phyloP scores from a whole-genome alignment of 2,329 filamentous ascomycete genomes.

The Tothia fuscella region DNA sequence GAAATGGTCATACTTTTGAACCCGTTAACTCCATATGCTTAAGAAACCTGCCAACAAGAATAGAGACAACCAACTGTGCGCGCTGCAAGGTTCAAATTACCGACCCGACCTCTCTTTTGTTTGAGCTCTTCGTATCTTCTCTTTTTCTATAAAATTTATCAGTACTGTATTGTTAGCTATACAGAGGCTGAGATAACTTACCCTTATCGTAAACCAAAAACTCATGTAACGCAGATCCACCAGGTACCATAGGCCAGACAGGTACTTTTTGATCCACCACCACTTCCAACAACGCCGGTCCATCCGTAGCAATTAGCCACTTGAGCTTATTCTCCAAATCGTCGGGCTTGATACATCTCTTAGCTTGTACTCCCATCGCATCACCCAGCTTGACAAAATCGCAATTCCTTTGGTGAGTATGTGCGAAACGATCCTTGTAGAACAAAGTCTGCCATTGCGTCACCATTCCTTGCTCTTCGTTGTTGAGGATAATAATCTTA shows the following conservation, averaged over 20 bases:
- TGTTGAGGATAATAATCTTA: slow-evolving; percentile 91
- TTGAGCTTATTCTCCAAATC: slow-evolving; percentile 67
- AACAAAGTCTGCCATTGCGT: slow-evolving; percentile 98
- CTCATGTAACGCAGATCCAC: slow-evolving; percentile 76
- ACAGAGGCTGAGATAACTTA: slow-evolving; percentile 32
- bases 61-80: too few relatives aligned
- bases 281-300: slow-evolving; percentile 87
- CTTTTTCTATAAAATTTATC: slow-evolving; percentile 18
- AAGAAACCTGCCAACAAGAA: too few relatives aligned
- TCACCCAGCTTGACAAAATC: slow-evolving; percentile 89
- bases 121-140: slow-evolving; percentile 25
- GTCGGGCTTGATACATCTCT: slow-evolving; percentile 58
- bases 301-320: slow-evolving; percentile 77
- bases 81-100: too few relatives aligned
- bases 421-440: slow-evolving; percentile 84
- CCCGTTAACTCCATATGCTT: too few relatives aligned
- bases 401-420: slow-evolving; percentile 92
- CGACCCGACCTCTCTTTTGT: slow-evolving; percentile 27
- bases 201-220: slow-evolving; percentile 80
- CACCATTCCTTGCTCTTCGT: slow-evolving; percentile 97
- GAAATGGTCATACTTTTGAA: too few relatives aligned
- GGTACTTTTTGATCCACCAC: slow-evolving; percentile 82
- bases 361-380: slow-evolving; percentile 74
- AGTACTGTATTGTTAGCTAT: background rate
- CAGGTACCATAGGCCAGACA: slow-evolving; percentile 95